Evolutionary conservation across 1,139 yeast genomes (phyloP).

Genomic region (Pichia cactophila): DNA sequence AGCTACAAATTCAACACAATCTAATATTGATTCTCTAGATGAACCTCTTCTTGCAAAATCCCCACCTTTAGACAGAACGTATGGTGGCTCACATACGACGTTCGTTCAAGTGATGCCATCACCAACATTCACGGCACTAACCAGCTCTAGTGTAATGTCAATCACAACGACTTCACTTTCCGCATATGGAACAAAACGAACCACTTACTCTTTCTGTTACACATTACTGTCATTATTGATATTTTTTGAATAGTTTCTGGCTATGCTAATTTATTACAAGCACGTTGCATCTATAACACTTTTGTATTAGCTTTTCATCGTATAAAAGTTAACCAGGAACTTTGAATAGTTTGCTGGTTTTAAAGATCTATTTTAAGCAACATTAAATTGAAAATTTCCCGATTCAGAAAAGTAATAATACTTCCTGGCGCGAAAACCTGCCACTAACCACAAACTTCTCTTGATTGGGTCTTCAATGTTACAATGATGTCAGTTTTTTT

Average conservation of each 20-base stretch:
- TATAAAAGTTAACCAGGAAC: background rate
- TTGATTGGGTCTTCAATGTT: background rate
- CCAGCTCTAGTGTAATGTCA: background rate
- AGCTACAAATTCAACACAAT: background rate
- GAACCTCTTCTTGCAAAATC: background rate
- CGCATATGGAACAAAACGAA: background rate
- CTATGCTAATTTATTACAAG: too few species aligned
- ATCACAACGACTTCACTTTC: background rate
- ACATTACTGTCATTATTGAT: background rate
- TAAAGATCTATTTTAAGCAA: background rate
- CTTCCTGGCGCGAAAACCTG: background rate
- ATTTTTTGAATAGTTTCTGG: too few species aligned
- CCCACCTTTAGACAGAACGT: slow-evolving; percentile 5
- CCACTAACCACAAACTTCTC: background rate
- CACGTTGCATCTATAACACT: too few species aligned
- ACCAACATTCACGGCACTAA: background rate
- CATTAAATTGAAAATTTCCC: background rate
- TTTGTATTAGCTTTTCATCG: too few species aligned
- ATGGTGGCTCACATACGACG: slow-evolving; percentile 5
- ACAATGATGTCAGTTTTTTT: too few species aligned
- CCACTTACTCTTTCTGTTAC: background rate
- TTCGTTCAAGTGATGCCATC: background rate
- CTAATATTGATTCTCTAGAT: background rate
- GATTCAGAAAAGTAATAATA: background rate
- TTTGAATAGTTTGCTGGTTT: background rate